Percentiles rank a stretch among this genome's conserved stretches.
Conservation (phyloP, 108 stramenopile genomes). For the Pseudonitzschia pungens region DNA sequence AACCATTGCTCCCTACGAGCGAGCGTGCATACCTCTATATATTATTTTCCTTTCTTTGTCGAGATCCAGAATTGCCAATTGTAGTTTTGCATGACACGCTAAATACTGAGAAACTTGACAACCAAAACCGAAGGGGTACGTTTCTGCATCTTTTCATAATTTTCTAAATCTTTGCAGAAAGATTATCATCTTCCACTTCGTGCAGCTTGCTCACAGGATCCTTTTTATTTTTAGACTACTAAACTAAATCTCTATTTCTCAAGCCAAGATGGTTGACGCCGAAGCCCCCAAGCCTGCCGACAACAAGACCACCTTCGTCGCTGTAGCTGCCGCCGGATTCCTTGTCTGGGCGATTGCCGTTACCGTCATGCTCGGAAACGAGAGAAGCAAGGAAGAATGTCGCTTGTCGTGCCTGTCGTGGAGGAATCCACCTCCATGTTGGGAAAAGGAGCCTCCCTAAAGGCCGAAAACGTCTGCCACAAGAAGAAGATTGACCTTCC, state of each 20-base stretch:
- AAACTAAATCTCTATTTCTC: not conserved
- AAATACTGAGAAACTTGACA: too few species aligned
- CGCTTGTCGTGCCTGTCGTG: not conserved
- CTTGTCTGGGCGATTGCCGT: not conserved
- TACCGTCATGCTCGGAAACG: not conserved
- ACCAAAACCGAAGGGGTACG: too few species aligned
- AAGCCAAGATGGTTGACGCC: not conserved
- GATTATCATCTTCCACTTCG: too few species aligned
- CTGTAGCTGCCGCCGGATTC: not conserved
- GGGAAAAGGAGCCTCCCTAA: not conserved
- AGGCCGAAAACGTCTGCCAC: conserved; percentile 15
- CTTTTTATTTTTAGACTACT: too few species aligned
- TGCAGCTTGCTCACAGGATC: not conserved
- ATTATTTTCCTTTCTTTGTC: too few species aligned
- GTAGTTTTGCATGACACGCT: too few species aligned
- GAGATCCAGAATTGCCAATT: too few species aligned
- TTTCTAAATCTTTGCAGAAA: too few species aligned
- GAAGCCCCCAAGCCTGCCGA: not conserved
- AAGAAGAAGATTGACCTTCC: conserved; percentile 22
- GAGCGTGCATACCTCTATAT: too few species aligned
- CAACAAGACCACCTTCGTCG: not conserved
- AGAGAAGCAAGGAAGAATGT: not conserved
- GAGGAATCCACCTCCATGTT: not conserved
- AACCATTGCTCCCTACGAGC: too few species aligned
- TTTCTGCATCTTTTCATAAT: too few species aligned